Evolutionary conservation across 495 filamentous ascomycete species (phyloP).

Genomic region (Penicillium roqueforti): DNA sequence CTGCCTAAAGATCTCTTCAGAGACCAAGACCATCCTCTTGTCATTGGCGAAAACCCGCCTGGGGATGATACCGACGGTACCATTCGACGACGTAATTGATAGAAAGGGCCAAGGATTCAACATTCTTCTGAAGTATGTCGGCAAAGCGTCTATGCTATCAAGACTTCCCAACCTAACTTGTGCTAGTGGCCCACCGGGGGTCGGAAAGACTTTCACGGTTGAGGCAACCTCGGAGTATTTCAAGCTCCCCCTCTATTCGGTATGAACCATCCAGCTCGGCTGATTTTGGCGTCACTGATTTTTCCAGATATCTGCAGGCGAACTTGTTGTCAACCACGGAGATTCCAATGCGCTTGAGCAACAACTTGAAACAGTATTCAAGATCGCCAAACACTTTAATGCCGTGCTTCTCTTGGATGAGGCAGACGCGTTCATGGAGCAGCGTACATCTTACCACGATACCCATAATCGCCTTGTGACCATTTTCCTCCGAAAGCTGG

Average conservation of each 20-base stretch:
- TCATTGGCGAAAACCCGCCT: constrained; percentile 23
- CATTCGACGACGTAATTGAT: constrained; percentile 24
- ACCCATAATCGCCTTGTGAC: constrained; percentile 29
- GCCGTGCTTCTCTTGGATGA: constrained; percentile 40
- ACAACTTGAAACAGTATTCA: constrained; percentile 21
- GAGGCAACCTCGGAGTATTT: constrained; percentile 30
- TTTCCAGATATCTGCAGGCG: constrained; percentile 22
- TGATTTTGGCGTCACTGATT: constrained; percentile 6
- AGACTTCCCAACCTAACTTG: constrained; percentile 8
- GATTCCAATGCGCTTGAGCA: constrained; percentile 19
- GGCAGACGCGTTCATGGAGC: constrained; percentile 43
- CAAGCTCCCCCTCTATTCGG: constrained; percentile 27
- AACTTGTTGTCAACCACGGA: constrained; percentile 18
- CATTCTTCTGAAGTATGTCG: constrained; percentile 18
- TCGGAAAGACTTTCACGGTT: constrained; percentile 35
- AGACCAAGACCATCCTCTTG: constrained; percentile 27
- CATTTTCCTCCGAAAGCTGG: constrained; percentile 52
- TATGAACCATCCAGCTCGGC: constrained; percentile 1
- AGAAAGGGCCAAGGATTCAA: constrained; percentile 26
- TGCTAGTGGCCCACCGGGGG: constrained; percentile 28
- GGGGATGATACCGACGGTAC: constrained; percentile 18
- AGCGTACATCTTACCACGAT: constrained; percentile 17
- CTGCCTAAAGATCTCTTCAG: constrained; percentile 14
- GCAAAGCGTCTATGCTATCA: background rate
- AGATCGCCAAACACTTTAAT: constrained; percentile 29